Percentiles rank a stretch among this genome's conserved stretches.
Conservation (phyloP, 179 eudicot species). For the Gypsophila paniculata region DNA sequence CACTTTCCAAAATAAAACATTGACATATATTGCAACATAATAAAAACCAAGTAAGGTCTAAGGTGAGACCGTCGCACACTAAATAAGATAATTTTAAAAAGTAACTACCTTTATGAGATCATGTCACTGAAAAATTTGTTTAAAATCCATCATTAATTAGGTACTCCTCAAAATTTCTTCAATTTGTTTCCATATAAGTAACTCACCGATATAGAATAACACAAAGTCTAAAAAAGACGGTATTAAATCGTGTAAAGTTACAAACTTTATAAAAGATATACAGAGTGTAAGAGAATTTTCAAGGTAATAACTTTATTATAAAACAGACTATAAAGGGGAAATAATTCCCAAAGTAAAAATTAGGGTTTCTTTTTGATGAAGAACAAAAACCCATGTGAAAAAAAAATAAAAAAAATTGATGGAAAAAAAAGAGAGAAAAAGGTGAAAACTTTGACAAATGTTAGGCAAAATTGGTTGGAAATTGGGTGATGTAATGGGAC, state of each 20-base stretch:
- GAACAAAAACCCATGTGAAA: constrained; percentile 29
- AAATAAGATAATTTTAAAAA: too few relatives aligned
- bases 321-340: constrained; percentile 25
- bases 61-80: too few relatives aligned
- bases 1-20: neutral
- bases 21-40: too few relatives aligned
- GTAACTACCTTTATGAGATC: too few relatives aligned
- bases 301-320: constrained; percentile 20
- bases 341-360: constrained; percentile 23
- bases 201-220: neutral
- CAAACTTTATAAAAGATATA: constrained; percentile 19
- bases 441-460: constrained; percentile 22
- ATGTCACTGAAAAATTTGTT: too few relatives aligned
- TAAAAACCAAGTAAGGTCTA: too few relatives aligned
- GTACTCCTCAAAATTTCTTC: constrained; percentile 8
- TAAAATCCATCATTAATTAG: neutral
- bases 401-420: too few relatives aligned
- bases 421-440: neutral
- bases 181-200: constrained; percentile 7
- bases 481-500: constrained; percentile 14
- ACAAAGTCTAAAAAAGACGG: neutral
- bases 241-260: neutral
- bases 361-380: constrained; percentile 8
- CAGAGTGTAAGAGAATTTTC: constrained; percentile 29
- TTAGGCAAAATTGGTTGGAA: neutral